These are phyloP conservation scores for Ustilago trichophora DNA, from an alignment of 1,284 basidiomycete genomes.

Conservation along the genomic window DNA sequence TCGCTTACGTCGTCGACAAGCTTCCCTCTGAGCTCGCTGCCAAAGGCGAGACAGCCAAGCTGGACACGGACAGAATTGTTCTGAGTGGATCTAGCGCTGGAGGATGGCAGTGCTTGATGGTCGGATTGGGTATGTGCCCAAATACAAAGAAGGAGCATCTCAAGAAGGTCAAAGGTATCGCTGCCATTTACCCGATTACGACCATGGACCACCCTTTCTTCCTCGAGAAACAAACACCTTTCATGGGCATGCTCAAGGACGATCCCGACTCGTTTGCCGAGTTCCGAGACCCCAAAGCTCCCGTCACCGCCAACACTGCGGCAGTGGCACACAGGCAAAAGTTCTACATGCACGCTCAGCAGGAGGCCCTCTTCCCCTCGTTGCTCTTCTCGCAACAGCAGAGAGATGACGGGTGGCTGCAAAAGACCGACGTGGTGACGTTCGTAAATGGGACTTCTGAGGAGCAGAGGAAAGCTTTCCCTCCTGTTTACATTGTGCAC, in stretches of 20 bases:
- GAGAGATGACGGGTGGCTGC: constrained; percentile 33
- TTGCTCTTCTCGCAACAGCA: constrained; percentile 39
- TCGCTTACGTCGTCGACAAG: constrained; percentile 32
- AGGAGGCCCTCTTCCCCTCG: constrained; percentile 42
- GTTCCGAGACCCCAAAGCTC: constrained; percentile 32
- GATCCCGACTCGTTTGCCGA: constrained; percentile 28
- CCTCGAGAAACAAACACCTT: constrained; percentile 39
- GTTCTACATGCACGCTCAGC: constrained; percentile 53
- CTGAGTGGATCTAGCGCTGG: constrained; percentile 46
- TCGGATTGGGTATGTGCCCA: constrained; percentile 48
- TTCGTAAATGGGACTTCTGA: constrained; percentile 22
- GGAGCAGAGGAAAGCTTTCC: constrained; percentile 23
- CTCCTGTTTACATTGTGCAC: constrained; percentile 49
- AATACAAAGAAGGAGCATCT: constrained; percentile 15
- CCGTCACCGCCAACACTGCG: constrained; percentile 30
- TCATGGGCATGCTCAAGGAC: constrained; percentile 27
- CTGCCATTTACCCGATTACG: constrained; percentile 48
- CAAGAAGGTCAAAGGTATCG: constrained; percentile 31
- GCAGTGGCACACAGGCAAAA: constrained; percentile 24
- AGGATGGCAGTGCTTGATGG: constrained; percentile 48
- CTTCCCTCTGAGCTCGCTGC: constrained; percentile 25
- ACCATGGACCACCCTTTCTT: constrained; percentile 50
- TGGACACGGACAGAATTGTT: constrained; percentile 36
- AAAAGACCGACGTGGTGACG: constrained; percentile 31
- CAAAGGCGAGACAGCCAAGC: constrained; percentile 13